Conservation (phyloP, 495 filamentous ascomycete genomes). For the Penicillium paxilli region DNA sequence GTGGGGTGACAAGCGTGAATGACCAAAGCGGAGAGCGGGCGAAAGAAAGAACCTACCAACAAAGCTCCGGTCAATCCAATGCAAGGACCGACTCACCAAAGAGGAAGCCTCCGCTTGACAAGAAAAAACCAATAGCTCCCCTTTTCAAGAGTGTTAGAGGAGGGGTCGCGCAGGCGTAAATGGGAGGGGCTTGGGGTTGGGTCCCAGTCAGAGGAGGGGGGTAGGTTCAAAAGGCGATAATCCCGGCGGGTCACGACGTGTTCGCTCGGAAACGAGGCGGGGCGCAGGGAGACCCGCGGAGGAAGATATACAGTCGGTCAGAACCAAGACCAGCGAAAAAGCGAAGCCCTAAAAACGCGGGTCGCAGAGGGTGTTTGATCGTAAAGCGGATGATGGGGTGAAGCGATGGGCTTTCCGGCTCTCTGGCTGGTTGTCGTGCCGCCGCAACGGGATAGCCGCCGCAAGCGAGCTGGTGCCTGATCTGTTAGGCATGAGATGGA, state of each 20-base stretch:
- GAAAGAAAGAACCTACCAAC: conserved; percentile 33
- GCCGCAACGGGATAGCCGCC: conserved; percentile 50
- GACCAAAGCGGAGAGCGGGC: conserved; percentile 31
- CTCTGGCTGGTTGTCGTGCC: conserved; percentile 48
- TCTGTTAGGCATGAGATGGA: conserved; percentile 14
- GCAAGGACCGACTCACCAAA: conserved; percentile 18
- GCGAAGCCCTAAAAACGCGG: conserved; percentile 15
- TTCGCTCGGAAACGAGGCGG: conserved; percentile 17
- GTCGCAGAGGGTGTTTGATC: conserved; percentile 14
- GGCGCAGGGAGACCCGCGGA: conserved; percentile 15
- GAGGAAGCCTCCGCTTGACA: conserved; percentile 8
- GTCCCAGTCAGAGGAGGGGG: conserved; percentile 26
- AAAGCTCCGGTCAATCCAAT: conserved; percentile 33
- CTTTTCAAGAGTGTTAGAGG: conserved; percentile 13
- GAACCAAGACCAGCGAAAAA: conserved; percentile 8
- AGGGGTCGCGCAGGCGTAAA: conserved; percentile 11
- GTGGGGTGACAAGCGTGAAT: conserved; percentile 17
- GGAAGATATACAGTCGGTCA: conserved; percentile 1
- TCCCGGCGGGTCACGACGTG: conserved; percentile 27
- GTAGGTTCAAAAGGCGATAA: conserved; percentile 28
- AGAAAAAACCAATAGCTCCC: conserved; percentile 3
- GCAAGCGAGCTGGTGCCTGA: conserved; percentile 39
- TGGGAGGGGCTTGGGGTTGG: conserved; percentile 23
- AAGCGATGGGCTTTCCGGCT: conserved; percentile 39
- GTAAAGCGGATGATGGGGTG: conserved; percentile 29